Evolutionary conservation across 2,329 filamentous ascomycete species (phyloP).

Genomic region (Chrysosporium queenslandicum): DNA sequence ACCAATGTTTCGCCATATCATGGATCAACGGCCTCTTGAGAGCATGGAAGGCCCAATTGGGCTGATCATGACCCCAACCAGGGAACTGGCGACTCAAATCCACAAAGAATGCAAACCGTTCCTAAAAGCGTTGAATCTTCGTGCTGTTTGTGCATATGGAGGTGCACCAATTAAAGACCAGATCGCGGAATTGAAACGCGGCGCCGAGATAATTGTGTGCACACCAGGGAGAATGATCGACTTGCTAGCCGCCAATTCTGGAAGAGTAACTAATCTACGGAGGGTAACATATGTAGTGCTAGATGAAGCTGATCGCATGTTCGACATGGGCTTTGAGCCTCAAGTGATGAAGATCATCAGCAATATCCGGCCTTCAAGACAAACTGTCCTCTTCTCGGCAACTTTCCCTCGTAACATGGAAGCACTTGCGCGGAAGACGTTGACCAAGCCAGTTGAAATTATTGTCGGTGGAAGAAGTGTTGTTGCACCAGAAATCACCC

Average conservation of each 20-base stretch:
- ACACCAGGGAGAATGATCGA: slow-evolving; percentile 95
- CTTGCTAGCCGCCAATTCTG: slow-evolving; percentile 81
- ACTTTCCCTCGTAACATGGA: slow-evolving; percentile 94
- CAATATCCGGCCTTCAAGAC: slow-evolving; percentile 82
- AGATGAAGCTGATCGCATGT: slow-evolving; percentile 97
- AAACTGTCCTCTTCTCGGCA: slow-evolving; percentile 91
- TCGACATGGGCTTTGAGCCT: slow-evolving; percentile 98
- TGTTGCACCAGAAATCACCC: slow-evolving; percentile 65
- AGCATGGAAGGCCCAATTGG: slow-evolving; percentile 79
- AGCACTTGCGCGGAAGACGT: slow-evolving; percentile 74
- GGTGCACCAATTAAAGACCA: slow-evolving; percentile 95
- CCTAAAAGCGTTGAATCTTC: slow-evolving; percentile 71
- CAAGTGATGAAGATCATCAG: slow-evolving; percentile 95
- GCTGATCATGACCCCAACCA: slow-evolving; percentile 85
- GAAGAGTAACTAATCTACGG: slow-evolving; percentile 82
- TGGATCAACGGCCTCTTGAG: slow-evolving; percentile 74
- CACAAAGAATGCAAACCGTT: slow-evolving; percentile 92
- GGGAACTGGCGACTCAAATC: slow-evolving; percentile 89
- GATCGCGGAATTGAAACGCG: slow-evolving; percentile 90
- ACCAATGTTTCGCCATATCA: slow-evolving; percentile 96
- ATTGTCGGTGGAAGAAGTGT: slow-evolving; percentile 75
- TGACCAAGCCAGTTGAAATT: slow-evolving; percentile 80
- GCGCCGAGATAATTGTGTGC: slow-evolving; percentile 88
- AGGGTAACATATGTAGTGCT: slow-evolving; percentile 89
- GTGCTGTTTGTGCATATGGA: slow-evolving; percentile 85